Conservation (phyloP, 2,329 filamentous ascomycete species). For the Thielaviopsis cerberus region DNA sequence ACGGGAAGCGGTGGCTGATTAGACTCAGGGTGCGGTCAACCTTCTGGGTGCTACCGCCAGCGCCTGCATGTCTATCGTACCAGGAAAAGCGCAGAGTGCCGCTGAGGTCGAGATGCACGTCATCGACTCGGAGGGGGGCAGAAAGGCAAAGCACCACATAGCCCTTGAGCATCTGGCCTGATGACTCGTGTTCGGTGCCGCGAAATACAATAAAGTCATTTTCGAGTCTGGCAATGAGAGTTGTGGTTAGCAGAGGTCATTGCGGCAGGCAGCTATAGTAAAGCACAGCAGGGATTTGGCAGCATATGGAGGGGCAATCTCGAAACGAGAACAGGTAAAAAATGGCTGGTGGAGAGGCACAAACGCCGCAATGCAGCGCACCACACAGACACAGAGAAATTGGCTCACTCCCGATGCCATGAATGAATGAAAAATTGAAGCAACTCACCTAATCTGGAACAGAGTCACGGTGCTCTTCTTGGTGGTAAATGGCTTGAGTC, state of each 20-base stretch:
- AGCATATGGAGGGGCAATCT: constrained; percentile 1
- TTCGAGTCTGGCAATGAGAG: constrained; percentile 38
- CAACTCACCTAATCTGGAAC: constrained; percentile 11
- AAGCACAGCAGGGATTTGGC: neutral
- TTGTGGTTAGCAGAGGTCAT: neutral
- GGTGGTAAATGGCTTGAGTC: constrained; percentile 11
- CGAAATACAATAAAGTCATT: constrained; percentile 65
- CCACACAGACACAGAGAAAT: neutral
- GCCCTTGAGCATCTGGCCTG: constrained; percentile 56
- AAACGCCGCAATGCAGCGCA: neutral
- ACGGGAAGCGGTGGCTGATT: constrained; percentile 49
- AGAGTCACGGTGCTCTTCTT: constrained; percentile 11
- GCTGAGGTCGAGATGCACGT: constrained; percentile 52
- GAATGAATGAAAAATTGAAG: neutral
- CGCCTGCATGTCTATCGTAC: constrained; percentile 5
- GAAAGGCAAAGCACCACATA: constrained; percentile 56
- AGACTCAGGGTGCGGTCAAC: constrained; percentile 41
- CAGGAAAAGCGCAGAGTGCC: constrained; percentile 43
- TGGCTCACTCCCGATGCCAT: neutral
- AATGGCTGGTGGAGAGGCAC: neutral
- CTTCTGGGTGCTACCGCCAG: constrained; percentile 23
- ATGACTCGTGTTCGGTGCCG: constrained; percentile 54
- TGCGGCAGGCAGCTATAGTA: neutral
- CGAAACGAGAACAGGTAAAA: neutral
- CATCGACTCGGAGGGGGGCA: constrained; percentile 49